Conservation (phyloP, 176 grass and related monocot species). For the Oropetium thomaeum region DNA sequence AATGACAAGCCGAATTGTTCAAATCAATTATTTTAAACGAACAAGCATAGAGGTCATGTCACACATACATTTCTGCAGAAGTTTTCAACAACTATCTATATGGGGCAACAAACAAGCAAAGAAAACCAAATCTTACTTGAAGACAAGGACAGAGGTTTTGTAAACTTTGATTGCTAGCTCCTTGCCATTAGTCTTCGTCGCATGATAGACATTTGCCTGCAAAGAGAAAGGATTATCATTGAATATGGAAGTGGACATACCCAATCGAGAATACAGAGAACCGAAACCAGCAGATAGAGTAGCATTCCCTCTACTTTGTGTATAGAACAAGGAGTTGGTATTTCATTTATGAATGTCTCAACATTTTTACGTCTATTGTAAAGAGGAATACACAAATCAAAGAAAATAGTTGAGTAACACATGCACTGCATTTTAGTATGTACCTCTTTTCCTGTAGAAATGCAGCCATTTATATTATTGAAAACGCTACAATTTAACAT, state of each 20-base stretch:
- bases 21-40: conserved; percentile 3
- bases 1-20: conserved; percentile 18
- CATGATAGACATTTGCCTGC: conserved; percentile 99
- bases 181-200: conserved; percentile 77
- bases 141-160: conserved; percentile 99
- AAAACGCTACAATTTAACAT: conserved; percentile 91
- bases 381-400: too few relatives aligned
- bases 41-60: neutral
- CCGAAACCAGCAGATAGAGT: too few relatives aligned
- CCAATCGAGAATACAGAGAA: neutral
- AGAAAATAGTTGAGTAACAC: too few relatives aligned
- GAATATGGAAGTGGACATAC: neutral
- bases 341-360: too few relatives aligned
- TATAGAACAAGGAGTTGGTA: too few relatives aligned
- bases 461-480: conserved; percentile 93
- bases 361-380: too few relatives aligned
- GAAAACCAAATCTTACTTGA: conserved; percentile 72
- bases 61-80: conserved; percentile 21
- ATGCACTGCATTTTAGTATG: too few relatives aligned
- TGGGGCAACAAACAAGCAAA: neutral
- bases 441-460: conserved; percentile 99
- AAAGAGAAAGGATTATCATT: neutral
- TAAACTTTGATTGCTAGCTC: conserved; percentile 96
- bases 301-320: too few relatives aligned
- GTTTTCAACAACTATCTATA: neutral